These are phyloP conservation scores for Scytalidium sp. DNA, from an alignment of 2,329 filamentous ascomycete species.

Conservation along the genomic window DNA sequence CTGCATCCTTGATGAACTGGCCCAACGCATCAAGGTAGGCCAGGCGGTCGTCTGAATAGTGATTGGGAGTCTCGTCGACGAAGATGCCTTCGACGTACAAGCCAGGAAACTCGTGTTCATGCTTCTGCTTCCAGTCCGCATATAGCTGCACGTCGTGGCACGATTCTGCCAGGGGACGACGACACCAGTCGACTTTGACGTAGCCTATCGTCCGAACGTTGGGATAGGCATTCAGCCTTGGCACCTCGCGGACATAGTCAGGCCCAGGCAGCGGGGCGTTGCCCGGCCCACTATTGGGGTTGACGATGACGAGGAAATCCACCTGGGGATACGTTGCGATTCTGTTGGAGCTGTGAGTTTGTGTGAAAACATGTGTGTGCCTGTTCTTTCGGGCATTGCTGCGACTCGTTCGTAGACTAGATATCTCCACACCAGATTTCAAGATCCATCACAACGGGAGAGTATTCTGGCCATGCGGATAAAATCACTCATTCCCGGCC, in stretches of 20 bases:
- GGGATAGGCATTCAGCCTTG: slow-evolving; percentile 30
- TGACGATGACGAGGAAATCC: slow-evolving; percentile 22
- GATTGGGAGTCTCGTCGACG: slow-evolving; percentile 12
- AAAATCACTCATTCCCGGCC: no score
- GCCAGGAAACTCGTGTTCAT: not conserved
- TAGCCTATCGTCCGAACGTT: slow-evolving; percentile 38
- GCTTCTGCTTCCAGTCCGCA: slow-evolving; percentile 27
- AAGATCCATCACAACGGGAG: not conserved
- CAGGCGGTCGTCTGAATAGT: not conserved
- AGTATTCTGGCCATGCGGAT: no score
- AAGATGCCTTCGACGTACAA: slow-evolving; percentile 14
- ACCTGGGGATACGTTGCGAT: slow-evolving; percentile 16
- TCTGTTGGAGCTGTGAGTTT: not conserved
- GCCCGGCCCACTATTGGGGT: slow-evolving; percentile 29
- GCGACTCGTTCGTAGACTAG: no score
- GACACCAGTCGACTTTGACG: slow-evolving; percentile 31
- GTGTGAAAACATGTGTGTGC: no score
- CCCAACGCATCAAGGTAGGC: slow-evolving; percentile 7
- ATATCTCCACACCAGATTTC: not conserved
- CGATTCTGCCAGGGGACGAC: slow-evolving; percentile 25
- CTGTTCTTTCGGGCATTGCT: no score
- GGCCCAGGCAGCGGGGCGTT: slow-evolving; percentile 23
- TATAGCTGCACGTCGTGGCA: slow-evolving; percentile 31
- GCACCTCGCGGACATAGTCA: slow-evolving; percentile 28
- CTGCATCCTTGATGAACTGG: slow-evolving; percentile 4